These are phyloP conservation scores for Talaromyces sp. DNA, from an alignment of 2,329 filamentous ascomycete species.

Conservation along the genomic window DNA sequence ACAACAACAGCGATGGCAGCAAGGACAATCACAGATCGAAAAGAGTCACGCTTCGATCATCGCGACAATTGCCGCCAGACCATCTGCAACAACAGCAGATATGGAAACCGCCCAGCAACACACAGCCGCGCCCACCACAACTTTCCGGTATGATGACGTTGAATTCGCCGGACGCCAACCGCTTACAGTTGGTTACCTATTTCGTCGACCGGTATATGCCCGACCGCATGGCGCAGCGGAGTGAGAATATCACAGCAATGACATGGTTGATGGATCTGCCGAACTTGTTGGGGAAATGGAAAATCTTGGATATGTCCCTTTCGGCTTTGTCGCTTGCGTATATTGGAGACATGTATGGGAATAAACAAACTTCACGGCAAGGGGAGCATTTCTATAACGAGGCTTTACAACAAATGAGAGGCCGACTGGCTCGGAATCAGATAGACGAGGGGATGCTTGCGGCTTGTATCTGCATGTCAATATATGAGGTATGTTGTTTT, in stretches of 20 bases:
- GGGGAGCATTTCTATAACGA: conserved; percentile 14
- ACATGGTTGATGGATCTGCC: conserved; percentile 16
- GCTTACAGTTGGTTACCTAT: conserved; percentile 11
- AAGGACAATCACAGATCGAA: conserved; percentile 8
- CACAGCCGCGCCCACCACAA: neutral
- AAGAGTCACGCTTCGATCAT: conserved; percentile 15
- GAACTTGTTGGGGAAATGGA: conserved; percentile 13
- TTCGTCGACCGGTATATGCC: conserved; percentile 18
- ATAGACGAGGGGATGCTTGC: conserved; percentile 17
- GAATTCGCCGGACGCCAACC: conserved; percentile 6
- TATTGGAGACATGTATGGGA: conserved; percentile 14
- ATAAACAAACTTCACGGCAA: conserved; percentile 9
- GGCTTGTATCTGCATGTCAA: conserved; percentile 17
- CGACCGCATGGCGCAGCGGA: neutral
- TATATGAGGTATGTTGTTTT: conserved; percentile 15
- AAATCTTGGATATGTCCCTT: conserved; percentile 13
- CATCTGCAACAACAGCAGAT: neutral
- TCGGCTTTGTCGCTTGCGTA: conserved; percentile 17
- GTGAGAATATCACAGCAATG: conserved; percentile 13
- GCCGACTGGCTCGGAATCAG: conserved; percentile 5
- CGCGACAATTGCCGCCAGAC: conserved; percentile 13
- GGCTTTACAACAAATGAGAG: conserved; percentile 14
- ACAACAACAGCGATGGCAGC: neutral
- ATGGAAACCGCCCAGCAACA: neutral
- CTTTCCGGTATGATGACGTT: conserved; percentile 5